Base-by-base conservation (phyloP, 805 yeast species). In the Spathaspora passalidarum region DNA sequence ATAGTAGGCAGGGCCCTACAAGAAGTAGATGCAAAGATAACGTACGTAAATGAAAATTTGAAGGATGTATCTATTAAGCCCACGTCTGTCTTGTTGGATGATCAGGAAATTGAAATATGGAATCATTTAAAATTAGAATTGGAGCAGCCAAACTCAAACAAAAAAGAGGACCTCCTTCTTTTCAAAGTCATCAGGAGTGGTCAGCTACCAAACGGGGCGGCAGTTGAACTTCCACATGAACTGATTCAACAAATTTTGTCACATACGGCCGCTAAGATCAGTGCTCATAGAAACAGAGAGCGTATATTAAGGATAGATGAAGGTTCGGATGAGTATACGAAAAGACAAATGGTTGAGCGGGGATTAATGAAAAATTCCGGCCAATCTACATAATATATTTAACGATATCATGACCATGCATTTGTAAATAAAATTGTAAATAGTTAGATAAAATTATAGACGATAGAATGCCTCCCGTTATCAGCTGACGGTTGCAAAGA, bases 311-410 rank as follows among this genome's bases (percentile, higher is more conserved):
- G 50, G 34, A 38, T 51, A 14, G 21, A 37, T 8, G 29, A 45
- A 25, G 59, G 56, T 3, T 16, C 39, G 16, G 53, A 53, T 22
- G 34, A 44, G 13, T 48, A 49, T 41, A 49, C 52, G 13, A 42
- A 45, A 8, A 43, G 49, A 23, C 48, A 47, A 19, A 53, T 57
- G 59, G 38, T 20, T 6, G 56, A 54, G 35, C 37, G 61, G 39
- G 49, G 47, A 8, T 50, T 55, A 40, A 41, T 50, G 43, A 32
- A 29, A 22, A 10, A 13, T 16, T 7, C 14, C 13, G 14, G 17
- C 16, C 29, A 25, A 25, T 4, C 34, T 17, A 42, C 29, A 21
- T 38, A 22, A 10, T 14, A 17, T 35, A 35, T 19, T n/a, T 18
- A 35, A 35, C 6, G 23, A 36, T 36, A 23, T 22, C 19, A 25